Conservation (phyloP, 495 filamentous ascomycete species). For the Penicillium riverlandense region DNA sequence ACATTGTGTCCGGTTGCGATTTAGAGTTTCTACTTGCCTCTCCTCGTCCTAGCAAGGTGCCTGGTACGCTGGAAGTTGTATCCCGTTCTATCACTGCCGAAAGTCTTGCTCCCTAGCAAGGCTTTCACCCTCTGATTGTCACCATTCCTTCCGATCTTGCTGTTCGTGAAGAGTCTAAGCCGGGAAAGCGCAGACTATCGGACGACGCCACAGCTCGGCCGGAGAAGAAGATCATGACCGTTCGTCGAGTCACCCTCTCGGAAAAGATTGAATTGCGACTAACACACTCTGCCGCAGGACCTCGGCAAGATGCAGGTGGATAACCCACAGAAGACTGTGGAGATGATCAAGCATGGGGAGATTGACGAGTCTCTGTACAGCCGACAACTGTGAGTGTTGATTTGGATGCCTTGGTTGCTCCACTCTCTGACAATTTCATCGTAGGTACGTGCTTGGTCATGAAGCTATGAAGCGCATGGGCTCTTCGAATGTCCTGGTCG, state of each 20-base stretch:
- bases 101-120: constrained; percentile 50
- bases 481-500: constrained; percentile 88
- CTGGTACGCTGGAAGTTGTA: constrained; percentile 30
- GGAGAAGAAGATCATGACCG: constrained; percentile 77
- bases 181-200: constrained; percentile 81
- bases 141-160: constrained; percentile 50
- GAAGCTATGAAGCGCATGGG: constrained; percentile 99
- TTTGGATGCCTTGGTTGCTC: not conserved
- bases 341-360: constrained; percentile 56
- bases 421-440: not conserved
- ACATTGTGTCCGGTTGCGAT: not conserved
- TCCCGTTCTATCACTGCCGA: constrained; percentile 23
- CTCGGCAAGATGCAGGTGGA: constrained; percentile 75
- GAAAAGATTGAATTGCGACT: constrained; percentile 7
- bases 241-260: constrained; percentile 37
- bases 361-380: constrained; percentile 99
- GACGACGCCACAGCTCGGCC: constrained; percentile 61
- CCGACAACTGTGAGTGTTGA: constrained; percentile 66
- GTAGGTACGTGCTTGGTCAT: constrained; percentile 85
- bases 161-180: constrained; percentile 53
- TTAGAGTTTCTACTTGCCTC: constrained; percentile 10
- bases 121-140: constrained; percentile 37
- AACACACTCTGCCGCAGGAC: constrained; percentile 34
- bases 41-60: constrained; percentile 18
- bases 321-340: constrained; percentile 46